phyloP scores from a whole-genome alignment of 2,329 filamentous ascomycete species.

The Alternaria gaisen region DNA sequence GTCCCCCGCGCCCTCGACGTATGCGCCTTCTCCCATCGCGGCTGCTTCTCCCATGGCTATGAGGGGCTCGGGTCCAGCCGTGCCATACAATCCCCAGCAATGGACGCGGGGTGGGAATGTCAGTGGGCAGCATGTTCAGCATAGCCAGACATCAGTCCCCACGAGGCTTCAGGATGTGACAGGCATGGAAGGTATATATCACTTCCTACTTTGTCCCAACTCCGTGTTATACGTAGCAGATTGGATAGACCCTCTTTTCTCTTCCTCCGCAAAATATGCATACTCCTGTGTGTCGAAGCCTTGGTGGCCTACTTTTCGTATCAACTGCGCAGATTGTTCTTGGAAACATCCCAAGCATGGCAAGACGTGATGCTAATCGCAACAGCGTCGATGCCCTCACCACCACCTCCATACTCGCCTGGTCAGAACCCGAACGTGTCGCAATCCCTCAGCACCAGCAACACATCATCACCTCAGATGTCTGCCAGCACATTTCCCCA shows the following conservation, averaged over 20 bases:
- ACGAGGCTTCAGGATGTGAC: slow-evolving; percentile 52
- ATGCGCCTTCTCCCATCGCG: slow-evolving; percentile 42
- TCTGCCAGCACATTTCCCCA: slow-evolving; percentile 49
- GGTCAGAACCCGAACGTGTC: slow-evolving; percentile 51
- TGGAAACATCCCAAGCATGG: neutral
- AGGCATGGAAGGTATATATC: slow-evolving; percentile 59
- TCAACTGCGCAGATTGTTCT: slow-evolving; percentile 9
- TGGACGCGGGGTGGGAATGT: slow-evolving; percentile 54
- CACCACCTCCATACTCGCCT: slow-evolving; percentile 60
- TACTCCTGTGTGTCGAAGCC: slow-evolving; percentile 2
- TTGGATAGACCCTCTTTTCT: slow-evolving; percentile 2
- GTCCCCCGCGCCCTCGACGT: slow-evolving; percentile 44
- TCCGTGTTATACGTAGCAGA: slow-evolving; percentile 3
- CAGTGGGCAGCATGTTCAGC: slow-evolving; percentile 50
- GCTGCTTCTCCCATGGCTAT: slow-evolving; percentile 50
- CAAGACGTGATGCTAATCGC: slow-evolving; percentile 27
- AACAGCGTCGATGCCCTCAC: slow-evolving; percentile 59
- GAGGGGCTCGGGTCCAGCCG: slow-evolving; percentile 35
- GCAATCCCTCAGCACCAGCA: slow-evolving; percentile 38
- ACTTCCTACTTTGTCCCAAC: slow-evolving; percentile 8
- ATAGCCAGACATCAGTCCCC: slow-evolving; percentile 41
- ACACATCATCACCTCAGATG: slow-evolving; percentile 48
- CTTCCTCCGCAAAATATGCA: slow-evolving; percentile 1
- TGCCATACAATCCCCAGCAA: slow-evolving; percentile 61
- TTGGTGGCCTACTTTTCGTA: neutral